Evolutionary conservation across 2,329 filamentous ascomycete genomes (phyloP), one percentile per base, ranked within the genome.

Genomic region (Xylaria hypoxylon): DNA sequence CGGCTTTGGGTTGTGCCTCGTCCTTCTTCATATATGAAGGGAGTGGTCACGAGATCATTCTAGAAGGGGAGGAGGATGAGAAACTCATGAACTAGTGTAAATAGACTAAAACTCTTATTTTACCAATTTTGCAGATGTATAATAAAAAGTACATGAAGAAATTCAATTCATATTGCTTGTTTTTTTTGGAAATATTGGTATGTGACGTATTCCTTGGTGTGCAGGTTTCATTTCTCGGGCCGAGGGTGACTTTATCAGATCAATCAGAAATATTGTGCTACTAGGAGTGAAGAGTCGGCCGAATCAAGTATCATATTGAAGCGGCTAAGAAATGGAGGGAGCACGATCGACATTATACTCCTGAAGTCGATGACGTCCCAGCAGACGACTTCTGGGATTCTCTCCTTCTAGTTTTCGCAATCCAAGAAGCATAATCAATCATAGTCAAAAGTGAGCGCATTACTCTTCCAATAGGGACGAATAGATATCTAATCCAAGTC

Each of bases 11-110:
- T 0, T 90, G 87, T 76, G 75, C 83, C 2, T 82, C 88, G 11
- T 84, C 87, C 1, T 85, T 88, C 77, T 83, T 84, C 63, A 86
- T 92, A n/a, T 81, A 87, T 42, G 90, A 92, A 72, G 90, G 89
- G 0, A 85, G 80, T 66, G 88, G 88, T 1, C 87, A 89, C 75
- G 87, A 90, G 76, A 84, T 87, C 28, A 78, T 83, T 58, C 73
- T 88, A 6, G 82, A 85, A 35, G 74, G 68, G 5, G 72, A 75
- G 15, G 71, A 73, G 28, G 72, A 75, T 24, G 72, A 73, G 31
- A 68, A 68, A 19, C 63, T 68, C 2, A 51, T 67, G 31, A 19
- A 40, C 7, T 67, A 64, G 56, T 42, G n/a, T 61, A 33, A 42
- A 4, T 11, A n/a, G 4, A 6, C 2, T 47, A 33, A 10, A 15